Conservation (phyloP, 2,329 filamentous ascomycete species). For the Macrophomina phaseolina region DNA sequence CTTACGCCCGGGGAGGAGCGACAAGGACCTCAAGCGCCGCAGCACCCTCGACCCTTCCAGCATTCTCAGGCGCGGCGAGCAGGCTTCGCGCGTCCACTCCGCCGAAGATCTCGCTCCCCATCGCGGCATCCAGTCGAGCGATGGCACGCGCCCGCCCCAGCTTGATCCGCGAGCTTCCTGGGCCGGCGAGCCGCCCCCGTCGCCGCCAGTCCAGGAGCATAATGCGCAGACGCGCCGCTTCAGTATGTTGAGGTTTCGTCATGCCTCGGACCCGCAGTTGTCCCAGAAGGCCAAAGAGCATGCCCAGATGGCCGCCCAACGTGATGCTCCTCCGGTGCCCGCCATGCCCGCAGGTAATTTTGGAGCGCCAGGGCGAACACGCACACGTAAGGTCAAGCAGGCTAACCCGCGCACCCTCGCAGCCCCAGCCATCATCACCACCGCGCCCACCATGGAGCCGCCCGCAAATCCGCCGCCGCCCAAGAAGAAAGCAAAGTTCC, state of each 20-base stretch:
- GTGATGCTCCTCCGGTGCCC: slow-evolving; percentile 56
- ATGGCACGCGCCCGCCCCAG: slow-evolving; percentile 39
- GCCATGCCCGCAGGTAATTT: slow-evolving; percentile 43
- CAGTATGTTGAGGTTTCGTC: slow-evolving; percentile 80
- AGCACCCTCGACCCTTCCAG: slow-evolving; percentile 50
- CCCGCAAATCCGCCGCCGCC: slow-evolving; percentile 31
- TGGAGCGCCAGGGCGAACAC: slow-evolving; percentile 26
- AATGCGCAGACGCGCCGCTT: slow-evolving; percentile 58
- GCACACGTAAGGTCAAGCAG: slow-evolving; percentile 25
- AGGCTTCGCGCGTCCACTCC: slow-evolving; percentile 35
- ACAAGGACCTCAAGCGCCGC: slow-evolving; percentile 50
- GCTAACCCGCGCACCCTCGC: slow-evolving; percentile 35
- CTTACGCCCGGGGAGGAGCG: slow-evolving; percentile 46
- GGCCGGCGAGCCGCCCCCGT: slow-evolving; percentile 36
- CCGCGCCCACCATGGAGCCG: slow-evolving; percentile 72
- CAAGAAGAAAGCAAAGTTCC: slow-evolving; percentile 41
- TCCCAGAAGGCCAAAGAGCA: slow-evolving; percentile 77
- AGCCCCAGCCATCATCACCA: slow-evolving; percentile 81
- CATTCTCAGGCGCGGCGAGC: slow-evolving; percentile 45
- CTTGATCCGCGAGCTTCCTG: slow-evolving; percentile 35
- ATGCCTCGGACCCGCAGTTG: slow-evolving; percentile 91
- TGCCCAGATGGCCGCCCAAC: slow-evolving; percentile 52
- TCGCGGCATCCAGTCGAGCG: slow-evolving; percentile 38
- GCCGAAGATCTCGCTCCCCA: slow-evolving; percentile 35
- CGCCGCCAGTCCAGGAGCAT: slow-evolving; percentile 42